Conservation (phyloP, 2,329 filamentous ascomycete genomes). For the Aureobasidium sp. region DNA sequence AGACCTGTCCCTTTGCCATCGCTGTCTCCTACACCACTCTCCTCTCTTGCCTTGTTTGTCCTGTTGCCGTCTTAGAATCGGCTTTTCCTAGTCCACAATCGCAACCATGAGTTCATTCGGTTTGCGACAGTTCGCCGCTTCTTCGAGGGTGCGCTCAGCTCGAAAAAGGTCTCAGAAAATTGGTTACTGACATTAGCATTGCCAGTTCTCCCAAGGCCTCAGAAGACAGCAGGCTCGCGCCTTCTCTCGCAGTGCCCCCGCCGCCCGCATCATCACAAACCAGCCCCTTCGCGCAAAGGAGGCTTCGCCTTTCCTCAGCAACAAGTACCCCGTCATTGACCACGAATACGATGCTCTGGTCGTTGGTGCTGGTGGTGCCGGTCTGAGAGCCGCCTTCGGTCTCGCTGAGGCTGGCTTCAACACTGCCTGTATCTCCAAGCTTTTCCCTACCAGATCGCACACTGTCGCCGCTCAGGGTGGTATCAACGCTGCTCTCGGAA, state of each 20-base stretch:
- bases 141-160: conserved; percentile 23
- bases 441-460: conserved; percentile 79
- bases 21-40: neutral
- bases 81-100: conserved; percentile 2
- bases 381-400: conserved; percentile 76
- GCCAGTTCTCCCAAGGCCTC: conserved; percentile 17
- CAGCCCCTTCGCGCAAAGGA: conserved; percentile 86
- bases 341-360: conserved; percentile 99
- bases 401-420: conserved; percentile 84
- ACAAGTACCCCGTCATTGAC: conserved; percentile 95
- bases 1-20: conserved; percentile 1
- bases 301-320: conserved; percentile 76
- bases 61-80: conserved; percentile 6
- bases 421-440: conserved; percentile 78
- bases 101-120: conserved; percentile 30
- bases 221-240: conserved; percentile 51
- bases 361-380: conserved; percentile 74
- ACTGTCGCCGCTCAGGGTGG: conserved; percentile 71
- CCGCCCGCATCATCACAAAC: conserved; percentile 78
- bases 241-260: conserved; percentile 81
- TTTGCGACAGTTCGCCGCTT: conserved; percentile 28
- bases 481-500: conserved; percentile 82
- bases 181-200: neutral
- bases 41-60: neutral
- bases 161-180: neutral